phyloP scores from a whole-genome alignment of 164 flowering plant species.

The Sextonia rubra region DNA sequence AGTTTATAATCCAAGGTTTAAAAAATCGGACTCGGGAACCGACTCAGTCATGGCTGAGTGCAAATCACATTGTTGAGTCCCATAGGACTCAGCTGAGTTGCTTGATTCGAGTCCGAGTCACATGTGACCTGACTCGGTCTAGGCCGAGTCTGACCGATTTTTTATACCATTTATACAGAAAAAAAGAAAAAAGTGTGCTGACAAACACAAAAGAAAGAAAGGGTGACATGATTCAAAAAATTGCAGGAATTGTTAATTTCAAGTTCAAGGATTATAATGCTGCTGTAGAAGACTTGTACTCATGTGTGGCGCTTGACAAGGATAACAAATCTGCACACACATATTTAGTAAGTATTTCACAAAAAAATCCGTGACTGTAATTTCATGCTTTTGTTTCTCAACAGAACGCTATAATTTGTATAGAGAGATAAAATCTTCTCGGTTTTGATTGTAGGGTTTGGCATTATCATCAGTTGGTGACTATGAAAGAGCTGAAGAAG shows the following conservation, averaged over 20 bases:
- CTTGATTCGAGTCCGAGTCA: no score
- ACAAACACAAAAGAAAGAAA: background rate
- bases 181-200: background rate
- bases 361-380: background rate
- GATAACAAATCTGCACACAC: slow-evolving; percentile 83
- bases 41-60: no score
- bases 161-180: no score
- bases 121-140: no score
- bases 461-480: slow-evolving; percentile 85
- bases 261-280: slow-evolving; percentile 83
- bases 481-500: slow-evolving; percentile 76
- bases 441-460: slow-evolving; percentile 48
- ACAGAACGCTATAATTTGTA: background rate
- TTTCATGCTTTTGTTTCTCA: background rate
- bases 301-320: slow-evolving; percentile 70
- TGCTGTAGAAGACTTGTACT: slow-evolving; percentile 75
- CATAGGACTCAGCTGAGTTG: no score
- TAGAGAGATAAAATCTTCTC: background rate
- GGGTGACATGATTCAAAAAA: background rate
- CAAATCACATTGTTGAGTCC: no score
- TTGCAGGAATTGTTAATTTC: slow-evolving; percentile 87
- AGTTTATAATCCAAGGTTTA: no score
- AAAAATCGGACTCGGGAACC: no score
- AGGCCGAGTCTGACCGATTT: no score
- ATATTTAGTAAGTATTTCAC: slow-evolving; percentile 56